Conservation (phyloP, 2,329 filamentous ascomycete species). For the Reticulascus tulasneorum region DNA sequence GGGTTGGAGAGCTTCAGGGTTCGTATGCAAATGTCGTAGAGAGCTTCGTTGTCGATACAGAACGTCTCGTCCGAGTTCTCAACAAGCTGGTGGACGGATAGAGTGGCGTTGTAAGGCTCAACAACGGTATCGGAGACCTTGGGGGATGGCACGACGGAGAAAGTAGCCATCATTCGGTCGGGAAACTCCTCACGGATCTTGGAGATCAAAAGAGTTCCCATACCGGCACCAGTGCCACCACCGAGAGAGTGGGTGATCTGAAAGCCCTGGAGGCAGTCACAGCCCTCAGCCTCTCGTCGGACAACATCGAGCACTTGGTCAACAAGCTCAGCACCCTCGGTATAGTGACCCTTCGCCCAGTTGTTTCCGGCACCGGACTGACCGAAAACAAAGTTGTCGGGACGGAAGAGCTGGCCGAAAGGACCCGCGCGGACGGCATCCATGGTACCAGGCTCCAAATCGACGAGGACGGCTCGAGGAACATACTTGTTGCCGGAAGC, state of each 20-base stretch:
- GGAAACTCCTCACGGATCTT: conserved; percentile 99
- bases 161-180: conserved; percentile 99
- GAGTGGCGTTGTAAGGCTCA: conserved; percentile 99
- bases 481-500: conserved; percentile 98
- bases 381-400: conserved; percentile 99
- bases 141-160: conserved; percentile 96
- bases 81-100: conserved; percentile 97
- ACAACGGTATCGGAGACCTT: conserved; percentile 99
- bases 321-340: conserved; percentile 97
- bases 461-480: conserved; percentile 97
- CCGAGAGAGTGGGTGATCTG: conserved; percentile 99
- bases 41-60: conserved; percentile 99
- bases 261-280: conserved; percentile 99
- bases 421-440: conserved; percentile 97
- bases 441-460: conserved; percentile 99
- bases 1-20: conserved; percentile 98
- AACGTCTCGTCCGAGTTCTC: conserved; percentile 99
- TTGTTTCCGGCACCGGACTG: conserved; percentile 99
- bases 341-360: conserved; percentile 99
- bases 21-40: conserved; percentile 99
- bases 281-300: conserved; percentile 96
- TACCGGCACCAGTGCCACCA: conserved; percentile 99
- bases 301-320: conserved; percentile 98
- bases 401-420: conserved; percentile 98
- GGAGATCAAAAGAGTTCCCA: conserved; percentile 99